Evolutionary conservation across 306 rosid genomes (phyloP).

Genomic region (Acmispon strigosus): DNA sequence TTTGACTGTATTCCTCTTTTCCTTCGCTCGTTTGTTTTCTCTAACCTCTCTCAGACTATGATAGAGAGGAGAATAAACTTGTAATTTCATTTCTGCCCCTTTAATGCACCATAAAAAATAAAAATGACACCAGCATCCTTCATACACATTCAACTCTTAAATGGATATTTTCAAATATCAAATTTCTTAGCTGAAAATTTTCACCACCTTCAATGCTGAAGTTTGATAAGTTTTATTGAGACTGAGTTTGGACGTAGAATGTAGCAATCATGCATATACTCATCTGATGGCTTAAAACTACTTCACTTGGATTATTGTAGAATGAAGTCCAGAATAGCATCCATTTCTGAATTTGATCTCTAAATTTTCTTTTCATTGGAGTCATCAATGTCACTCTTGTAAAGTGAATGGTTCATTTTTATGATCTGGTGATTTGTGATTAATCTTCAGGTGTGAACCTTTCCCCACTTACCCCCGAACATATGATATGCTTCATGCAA

Average conservation of each 20-base stretch:
- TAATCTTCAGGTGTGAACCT: slow-evolving; percentile 73
- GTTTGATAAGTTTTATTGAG: no score
- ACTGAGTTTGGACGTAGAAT: neutral
- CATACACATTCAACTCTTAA: neutral
- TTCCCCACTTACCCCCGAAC: slow-evolving; percentile 91
- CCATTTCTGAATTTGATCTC: neutral
- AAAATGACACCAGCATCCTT: neutral
- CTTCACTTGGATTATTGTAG: neutral
- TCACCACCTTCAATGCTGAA: neutral
- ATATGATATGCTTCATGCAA: slow-evolving; percentile 81
- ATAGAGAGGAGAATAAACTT: no score
- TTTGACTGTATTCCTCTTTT: no score
- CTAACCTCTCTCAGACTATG: no score
- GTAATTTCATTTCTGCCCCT: no score
- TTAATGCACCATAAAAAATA: no score
- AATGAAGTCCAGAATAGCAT: neutral
- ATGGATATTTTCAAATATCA: neutral
- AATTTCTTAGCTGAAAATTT: neutral
- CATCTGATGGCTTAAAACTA: neutral
- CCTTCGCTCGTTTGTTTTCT: no score
- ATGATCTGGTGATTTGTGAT: slow-evolving; percentile 6
- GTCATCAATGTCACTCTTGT: neutral
- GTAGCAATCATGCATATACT: neutral
- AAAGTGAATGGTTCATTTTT: slow-evolving; percentile 8
- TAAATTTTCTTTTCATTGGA: neutral